Evolutionary conservation across 768 basidiomycete species (phyloP).

Genomic region (Boletus sp.): DNA sequence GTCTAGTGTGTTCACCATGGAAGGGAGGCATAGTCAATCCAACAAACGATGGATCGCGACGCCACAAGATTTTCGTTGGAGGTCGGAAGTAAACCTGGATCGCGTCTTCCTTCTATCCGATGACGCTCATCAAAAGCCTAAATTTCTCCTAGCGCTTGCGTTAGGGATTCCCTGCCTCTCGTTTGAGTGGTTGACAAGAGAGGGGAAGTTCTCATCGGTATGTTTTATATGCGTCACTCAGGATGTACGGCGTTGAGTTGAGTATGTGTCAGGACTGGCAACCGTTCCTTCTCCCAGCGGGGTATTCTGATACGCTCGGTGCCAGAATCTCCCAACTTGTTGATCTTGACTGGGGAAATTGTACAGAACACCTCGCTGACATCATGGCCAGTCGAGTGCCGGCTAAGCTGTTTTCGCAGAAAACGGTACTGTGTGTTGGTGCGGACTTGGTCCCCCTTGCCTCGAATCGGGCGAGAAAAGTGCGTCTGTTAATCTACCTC

Average conservation of each 20-base stretch:
- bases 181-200: conserved; percentile 43
- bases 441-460: conserved; percentile 49
- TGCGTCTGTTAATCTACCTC: neutral
- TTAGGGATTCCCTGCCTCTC: conserved; percentile 82
- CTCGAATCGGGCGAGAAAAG: conserved; percentile 22
- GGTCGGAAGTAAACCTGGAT: conserved; percentile 35
- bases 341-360: conserved; percentile 48
- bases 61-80: conserved; percentile 44
- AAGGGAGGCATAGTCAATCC: conserved; percentile 42
- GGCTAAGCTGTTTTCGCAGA: conserved; percentile 52
- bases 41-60: conserved; percentile 54
- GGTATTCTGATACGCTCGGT: conserved; percentile 39
- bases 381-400: conserved; percentile 59
- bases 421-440: conserved; percentile 60
- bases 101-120: conserved; percentile 69
- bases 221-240: neutral
- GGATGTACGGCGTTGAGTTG: conserved; percentile 8
- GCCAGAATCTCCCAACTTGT: conserved; percentile 46
- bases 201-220: conserved; percentile 33
- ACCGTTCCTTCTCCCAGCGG: conserved; percentile 53
- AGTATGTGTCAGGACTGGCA: conserved; percentile 52
- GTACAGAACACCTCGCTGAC: conserved; percentile 50
- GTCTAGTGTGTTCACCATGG: conserved; percentile 51
- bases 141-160: conserved; percentile 78
- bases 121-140: conserved; percentile 65